phyloP scores from a whole-genome alignment of 345 rosid species.

The Nephelium lappaceum region DNA sequence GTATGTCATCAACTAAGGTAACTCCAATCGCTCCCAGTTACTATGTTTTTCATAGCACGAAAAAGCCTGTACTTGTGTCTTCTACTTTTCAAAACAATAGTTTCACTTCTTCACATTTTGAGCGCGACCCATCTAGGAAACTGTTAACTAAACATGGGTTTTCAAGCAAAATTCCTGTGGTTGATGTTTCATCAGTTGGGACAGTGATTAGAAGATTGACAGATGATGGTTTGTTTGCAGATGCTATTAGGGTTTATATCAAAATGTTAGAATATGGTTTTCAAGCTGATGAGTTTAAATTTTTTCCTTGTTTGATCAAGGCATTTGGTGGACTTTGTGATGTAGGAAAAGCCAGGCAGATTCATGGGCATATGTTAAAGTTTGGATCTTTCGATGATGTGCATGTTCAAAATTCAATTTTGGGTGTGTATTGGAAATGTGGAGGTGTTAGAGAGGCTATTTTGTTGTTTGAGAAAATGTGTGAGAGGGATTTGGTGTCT shows the following conservation, averaged over 20 bases:
- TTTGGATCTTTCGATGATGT: slow-evolving; percentile 34
- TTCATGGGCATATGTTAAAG: slow-evolving; percentile 47
- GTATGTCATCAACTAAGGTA: slow-evolving; percentile 5
- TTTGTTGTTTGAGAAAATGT: slow-evolving; percentile 43
- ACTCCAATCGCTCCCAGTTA: background rate
- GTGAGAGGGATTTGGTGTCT: slow-evolving; percentile 37
- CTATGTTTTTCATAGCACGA: background rate
- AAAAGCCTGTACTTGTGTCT: slow-evolving; percentile 9
- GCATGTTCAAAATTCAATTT: slow-evolving; percentile 37
- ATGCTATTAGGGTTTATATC: slow-evolving; percentile 35
- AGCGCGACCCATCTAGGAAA: slow-evolving; percentile 16
- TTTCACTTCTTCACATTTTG: background rate
- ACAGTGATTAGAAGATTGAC: slow-evolving; percentile 30
- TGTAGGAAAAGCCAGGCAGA: slow-evolving; percentile 30
- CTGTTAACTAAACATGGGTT: background rate
- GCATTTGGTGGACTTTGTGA: slow-evolving; percentile 39
- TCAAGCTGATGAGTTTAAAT: slow-evolving; percentile 30
- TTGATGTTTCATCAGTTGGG: slow-evolving; percentile 28
- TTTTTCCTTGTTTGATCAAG: slow-evolving; percentile 48
- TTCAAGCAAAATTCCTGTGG: slow-evolving; percentile 13
- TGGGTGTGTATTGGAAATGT: slow-evolving; percentile 38
- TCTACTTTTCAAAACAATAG: slow-evolving; percentile 8
- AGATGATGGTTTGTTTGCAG: slow-evolving; percentile 37
- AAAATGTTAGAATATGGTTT: slow-evolving; percentile 39
- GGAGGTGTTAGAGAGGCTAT: slow-evolving; percentile 28